Evolutionary conservation across 2,329 filamentous ascomycete species (phyloP), one percentile per base, ranked within the genome.

Genomic region (Aspergillus niger): DNA sequence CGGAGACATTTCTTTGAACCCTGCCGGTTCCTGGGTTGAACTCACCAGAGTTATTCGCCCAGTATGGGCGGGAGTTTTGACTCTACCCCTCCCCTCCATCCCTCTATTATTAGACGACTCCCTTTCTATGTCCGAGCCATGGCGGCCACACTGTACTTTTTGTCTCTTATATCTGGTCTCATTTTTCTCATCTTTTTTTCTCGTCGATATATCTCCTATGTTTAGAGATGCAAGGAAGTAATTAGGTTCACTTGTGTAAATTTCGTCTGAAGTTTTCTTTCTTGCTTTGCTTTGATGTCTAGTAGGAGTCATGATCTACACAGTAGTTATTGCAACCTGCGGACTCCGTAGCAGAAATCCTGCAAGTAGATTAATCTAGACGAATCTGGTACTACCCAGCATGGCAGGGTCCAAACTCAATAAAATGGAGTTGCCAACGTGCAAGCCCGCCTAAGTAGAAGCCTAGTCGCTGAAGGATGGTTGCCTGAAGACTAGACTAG

Each of bases 161-260:
- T 44, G 17, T 44, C 32, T 32, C 11, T 30, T 30, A 50, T 50
- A 28, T 50, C 47, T 44, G 26, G 47, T 50, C 24, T 44, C 41
- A 20, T 68, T 69, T 69, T 36, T 52, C 32, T 36, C 20, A 30
- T 32, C 49, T 60, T 67, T 61, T 62, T 69, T 69, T 65, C 49
- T 57, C 55, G 39, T 59, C 65, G 57, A 59, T 62, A 57, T 55
- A 52, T 59, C 61, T 63, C 60, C 58, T 63, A 66, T 64, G 68
- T 67, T 73, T 75, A 74, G 72, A 74, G 69, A 69, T 67, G 67
- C 65, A 72, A 63, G 66, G 70, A 70, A 72, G 69, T 73, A 72
- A 70, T 72, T 71, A 71, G 65, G 69, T 72, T 66, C 64, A 57
- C 69, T 67, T 75, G 70, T 75, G 70, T 65, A 67, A 67, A 67